phyloP scores from a whole-genome alignment of 306 rosid genomes.

The Canavalia ensiformis region DNA sequence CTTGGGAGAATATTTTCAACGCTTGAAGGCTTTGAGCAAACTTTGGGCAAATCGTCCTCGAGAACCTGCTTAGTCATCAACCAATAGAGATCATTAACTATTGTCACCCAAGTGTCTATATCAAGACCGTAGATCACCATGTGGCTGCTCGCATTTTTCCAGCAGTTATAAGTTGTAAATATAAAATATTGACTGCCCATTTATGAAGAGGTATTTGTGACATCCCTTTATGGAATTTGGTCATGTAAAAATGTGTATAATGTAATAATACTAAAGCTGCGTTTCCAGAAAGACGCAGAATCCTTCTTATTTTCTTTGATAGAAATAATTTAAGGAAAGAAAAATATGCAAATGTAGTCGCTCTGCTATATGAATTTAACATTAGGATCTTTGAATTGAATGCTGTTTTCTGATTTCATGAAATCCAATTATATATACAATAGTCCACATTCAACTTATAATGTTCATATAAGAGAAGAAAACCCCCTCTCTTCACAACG shows the following conservation, averaged over 20 bases:
- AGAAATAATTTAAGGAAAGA: not conserved
- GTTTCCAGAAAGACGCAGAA: not conserved
- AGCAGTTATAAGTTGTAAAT: slow-evolving; percentile 67
- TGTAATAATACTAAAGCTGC: not conserved
- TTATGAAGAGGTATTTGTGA: slow-evolving; percentile 36
- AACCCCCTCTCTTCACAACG: slow-evolving; percentile 10
- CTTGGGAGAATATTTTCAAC: slow-evolving; percentile 86
- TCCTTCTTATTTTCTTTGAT: not conserved
- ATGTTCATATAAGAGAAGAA: slow-evolving; percentile 17
- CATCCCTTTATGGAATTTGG: slow-evolving; percentile 25
- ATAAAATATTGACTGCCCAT: slow-evolving; percentile 42
- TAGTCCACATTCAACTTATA: slow-evolving; percentile 3
- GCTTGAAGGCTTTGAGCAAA: slow-evolving; percentile 81
- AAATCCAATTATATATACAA: slow-evolving; percentile 38
- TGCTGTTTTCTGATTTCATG: slow-evolving; percentile 23
- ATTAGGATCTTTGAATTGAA: not conserved
- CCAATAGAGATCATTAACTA: not conserved
- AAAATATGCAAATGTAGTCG: no score
- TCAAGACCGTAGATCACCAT: not conserved
- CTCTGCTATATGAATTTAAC: not conserved
- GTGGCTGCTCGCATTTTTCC: slow-evolving; percentile 51
- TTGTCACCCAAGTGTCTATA: slow-evolving; percentile 6
- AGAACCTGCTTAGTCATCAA: slow-evolving; percentile 62
- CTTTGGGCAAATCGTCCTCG: slow-evolving; percentile 74
- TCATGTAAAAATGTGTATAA: slow-evolving; percentile 41